Evolutionary conservation across 768 basidiomycete genomes (phyloP).

Genomic region (Hydnomerulius pinastri): DNA sequence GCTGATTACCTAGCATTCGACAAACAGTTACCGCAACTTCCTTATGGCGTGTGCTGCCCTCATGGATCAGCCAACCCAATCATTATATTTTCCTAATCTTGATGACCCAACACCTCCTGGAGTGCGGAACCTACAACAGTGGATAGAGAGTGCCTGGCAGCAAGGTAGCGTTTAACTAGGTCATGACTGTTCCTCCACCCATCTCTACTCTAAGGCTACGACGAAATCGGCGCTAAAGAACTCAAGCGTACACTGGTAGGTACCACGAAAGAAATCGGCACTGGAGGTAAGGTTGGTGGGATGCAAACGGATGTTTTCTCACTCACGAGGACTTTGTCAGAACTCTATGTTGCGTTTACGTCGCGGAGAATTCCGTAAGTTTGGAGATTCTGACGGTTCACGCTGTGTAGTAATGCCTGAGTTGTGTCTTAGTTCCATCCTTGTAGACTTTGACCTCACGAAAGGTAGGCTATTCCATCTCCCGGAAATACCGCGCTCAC

Average conservation of each 20-base stretch:
- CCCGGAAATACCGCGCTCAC: neutral
- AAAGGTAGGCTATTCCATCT: conserved; percentile 39
- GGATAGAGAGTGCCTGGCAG: conserved; percentile 84
- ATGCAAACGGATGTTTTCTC: neutral
- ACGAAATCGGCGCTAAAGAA: conserved; percentile 64
- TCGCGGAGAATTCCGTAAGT: conserved; percentile 82
- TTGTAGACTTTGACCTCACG: conserved; percentile 65
- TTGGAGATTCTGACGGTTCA: neutral
- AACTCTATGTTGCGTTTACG: conserved; percentile 77
- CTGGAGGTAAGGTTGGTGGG: conserved; percentile 53
- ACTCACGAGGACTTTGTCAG: conserved; percentile 38
- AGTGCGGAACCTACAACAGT: conserved; percentile 70
- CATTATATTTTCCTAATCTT: conserved; percentile 61
- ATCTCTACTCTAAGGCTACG: conserved; percentile 54
- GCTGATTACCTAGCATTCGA: neutral
- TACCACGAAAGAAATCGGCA: conserved; percentile 79
- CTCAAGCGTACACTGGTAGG: conserved; percentile 53
- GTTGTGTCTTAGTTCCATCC: conserved; percentile 44
- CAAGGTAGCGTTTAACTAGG: conserved; percentile 42
- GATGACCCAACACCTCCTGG: conserved; percentile 62
- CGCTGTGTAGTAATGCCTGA: neutral
- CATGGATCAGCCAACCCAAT: conserved; percentile 64
- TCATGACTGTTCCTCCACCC: neutral
- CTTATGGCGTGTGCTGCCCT: conserved; percentile 75
- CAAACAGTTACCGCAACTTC: conserved; percentile 75